These are phyloP conservation scores for Geosiphon pyriformis DNA, from an alignment of 192 early-diverging fungal genomes.

Conservation along the genomic window DNA sequence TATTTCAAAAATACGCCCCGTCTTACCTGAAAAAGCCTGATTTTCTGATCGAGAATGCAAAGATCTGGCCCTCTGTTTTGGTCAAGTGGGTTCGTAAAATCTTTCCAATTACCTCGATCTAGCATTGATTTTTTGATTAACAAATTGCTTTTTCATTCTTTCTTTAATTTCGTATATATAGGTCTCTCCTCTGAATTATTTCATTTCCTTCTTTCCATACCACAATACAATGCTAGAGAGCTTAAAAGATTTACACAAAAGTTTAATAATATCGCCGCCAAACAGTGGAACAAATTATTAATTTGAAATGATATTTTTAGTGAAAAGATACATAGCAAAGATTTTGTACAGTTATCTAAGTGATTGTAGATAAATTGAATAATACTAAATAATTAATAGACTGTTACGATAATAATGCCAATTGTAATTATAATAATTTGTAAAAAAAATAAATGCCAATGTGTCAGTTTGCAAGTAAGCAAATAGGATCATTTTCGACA, in stretches of 20 bases:
- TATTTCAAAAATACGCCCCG: constrained; percentile 49
- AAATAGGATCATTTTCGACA: no score
- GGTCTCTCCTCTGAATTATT: constrained; percentile 43
- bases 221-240: constrained; percentile 37
- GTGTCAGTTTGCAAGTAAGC: no score
- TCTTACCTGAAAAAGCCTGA: constrained; percentile 33
- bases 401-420: no score
- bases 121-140: background rate
- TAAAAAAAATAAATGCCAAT: no score
- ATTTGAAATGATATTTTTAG: no score
- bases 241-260: constrained; percentile 37
- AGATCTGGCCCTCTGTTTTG: constrained; percentile 46
- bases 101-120: no score
- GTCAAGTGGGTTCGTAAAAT: constrained; percentile 44
- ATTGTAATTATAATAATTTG: no score
- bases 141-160: background rate
- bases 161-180: constrained; percentile 5
- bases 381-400: no score
- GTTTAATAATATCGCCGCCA: constrained; percentile 25
- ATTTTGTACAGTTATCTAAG: no score
- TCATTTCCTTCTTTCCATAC: constrained; percentile 50
- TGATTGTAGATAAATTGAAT: no score
- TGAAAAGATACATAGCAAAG: no score
- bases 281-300: no score
- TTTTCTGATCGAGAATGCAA: constrained; percentile 15